phyloP scores from a whole-genome alignment of 495 filamentous ascomycete species.

The Aspergillus funiculosus region DNA sequence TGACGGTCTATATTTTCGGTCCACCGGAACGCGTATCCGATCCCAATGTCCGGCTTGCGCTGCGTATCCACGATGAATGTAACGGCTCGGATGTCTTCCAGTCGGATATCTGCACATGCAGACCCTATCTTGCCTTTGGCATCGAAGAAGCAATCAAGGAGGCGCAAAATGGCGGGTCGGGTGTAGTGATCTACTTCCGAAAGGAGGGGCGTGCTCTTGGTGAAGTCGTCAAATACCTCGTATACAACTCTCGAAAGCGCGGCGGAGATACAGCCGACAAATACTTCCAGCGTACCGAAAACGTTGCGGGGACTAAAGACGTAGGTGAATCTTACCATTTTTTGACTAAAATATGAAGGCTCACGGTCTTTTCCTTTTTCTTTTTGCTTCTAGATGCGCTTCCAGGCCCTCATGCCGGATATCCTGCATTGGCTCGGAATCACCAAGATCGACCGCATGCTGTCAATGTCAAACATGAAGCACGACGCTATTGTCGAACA shows the following conservation, averaged over 20 bases:
- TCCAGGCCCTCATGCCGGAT: slow-evolving; percentile 91
- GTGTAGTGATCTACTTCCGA: slow-evolving; percentile 92
- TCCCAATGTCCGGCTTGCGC: slow-evolving; percentile 64
- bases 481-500: slow-evolving; percentile 90
- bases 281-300: slow-evolving; percentile 87
- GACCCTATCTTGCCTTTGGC: slow-evolving; percentile 87
- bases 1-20: slow-evolving; percentile 91
- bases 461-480: slow-evolving; percentile 97
- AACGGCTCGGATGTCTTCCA: slow-evolving; percentile 93
- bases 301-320: slow-evolving; percentile 82
- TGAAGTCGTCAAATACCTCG: slow-evolving; percentile 88
- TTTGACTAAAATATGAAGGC: too few species aligned
- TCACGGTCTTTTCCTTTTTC: neutral
- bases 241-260: slow-evolving; percentile 77
- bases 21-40: slow-evolving; percentile 84
- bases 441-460: slow-evolving; percentile 89
- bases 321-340: slow-evolving; percentile 13
- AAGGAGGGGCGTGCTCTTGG: slow-evolving; percentile 86
- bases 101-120: slow-evolving; percentile 89
- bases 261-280: slow-evolving; percentile 78
- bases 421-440: slow-evolving; percentile 93
- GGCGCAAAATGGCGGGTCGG: slow-evolving; percentile 79
- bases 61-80: slow-evolving; percentile 88
- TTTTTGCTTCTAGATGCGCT: slow-evolving; percentile 59
- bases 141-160: slow-evolving; percentile 91